Evolutionary conservation across 1,284 basidiomycete species (phyloP), one percentile per base, ranked within the genome.

Genomic region (Ceratobasidium theobromae): DNA sequence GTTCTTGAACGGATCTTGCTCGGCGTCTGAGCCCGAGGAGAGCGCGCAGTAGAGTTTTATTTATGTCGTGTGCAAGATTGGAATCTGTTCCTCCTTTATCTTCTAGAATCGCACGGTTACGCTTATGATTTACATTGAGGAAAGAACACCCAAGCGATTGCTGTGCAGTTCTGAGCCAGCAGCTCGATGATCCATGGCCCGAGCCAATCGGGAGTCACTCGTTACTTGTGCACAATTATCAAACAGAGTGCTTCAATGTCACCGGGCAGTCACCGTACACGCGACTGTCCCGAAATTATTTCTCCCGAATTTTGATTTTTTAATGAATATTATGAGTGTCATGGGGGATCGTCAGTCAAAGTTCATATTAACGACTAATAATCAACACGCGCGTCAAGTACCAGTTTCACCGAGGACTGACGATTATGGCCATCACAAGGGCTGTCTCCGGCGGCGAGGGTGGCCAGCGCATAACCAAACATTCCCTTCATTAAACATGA

Each of bases 61-160:
- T 45, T 6, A 45, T 21, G 18, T n/a, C 43, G 16, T 38, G 35
- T 16, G n/a, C n/a, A n/a, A n/a, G n/a, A n/a, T n/a, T n/a, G n/a
- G n/a, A n/a, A n/a, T n/a, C n/a, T n/a, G n/a, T n/a, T n/a, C n/a
- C n/a, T n/a, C n/a, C n/a, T n/a, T n/a, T n/a, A n/a, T n/a, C n/a
- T n/a, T n/a, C n/a, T n/a, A n/a, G n/a, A n/a, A n/a, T n/a, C n/a
- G n/a, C n/a, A n/a, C n/a, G n/a, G n/a, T n/a, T n/a, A n/a, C n/a
- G n/a, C n/a, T n/a, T n/a, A n/a, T n/a, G n/a, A n/a, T n/a, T n/a
- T n/a, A n/a, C n/a, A n/a, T n/a, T n/a, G n/a, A n/a, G n/a, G n/a
- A n/a, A n/a, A n/a, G n/a, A n/a, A n/a, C n/a, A n/a, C n/a, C n/a
- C 40, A 62, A 51, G 58, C 58, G 58, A 62, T 35, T 62, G 58